Percentiles rank a stretch among this genome's conserved stretches.
These are phyloP conservation scores for Colletotrichum phormii DNA, from an alignment of 2,329 filamentous ascomycete species.

Conservation along the genomic window DNA sequence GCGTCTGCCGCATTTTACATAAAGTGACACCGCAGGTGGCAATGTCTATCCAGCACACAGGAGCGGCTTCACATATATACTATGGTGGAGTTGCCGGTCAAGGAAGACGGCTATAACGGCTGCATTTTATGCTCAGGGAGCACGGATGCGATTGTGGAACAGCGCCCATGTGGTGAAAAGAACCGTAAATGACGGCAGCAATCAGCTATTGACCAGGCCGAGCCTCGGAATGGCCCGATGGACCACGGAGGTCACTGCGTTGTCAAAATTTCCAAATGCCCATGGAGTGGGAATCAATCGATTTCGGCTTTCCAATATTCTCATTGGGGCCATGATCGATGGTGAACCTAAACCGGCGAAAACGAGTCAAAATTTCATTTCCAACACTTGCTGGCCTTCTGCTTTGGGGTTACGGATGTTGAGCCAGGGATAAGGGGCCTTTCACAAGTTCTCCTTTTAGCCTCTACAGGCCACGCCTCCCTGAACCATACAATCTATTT, in stretches of 20 bases:
- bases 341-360: constrained; percentile 1
- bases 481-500: background rate
- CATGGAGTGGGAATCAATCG: background rate
- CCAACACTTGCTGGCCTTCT: background rate
- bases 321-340: constrained; percentile 13
- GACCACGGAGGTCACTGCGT: background rate
- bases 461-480: background rate
- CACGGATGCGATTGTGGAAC: background rate
- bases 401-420: constrained; percentile 12
- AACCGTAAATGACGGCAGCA: background rate
- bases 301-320: constrained; percentile 6
- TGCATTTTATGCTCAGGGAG: background rate
- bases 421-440: background rate
- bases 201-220: background rate
- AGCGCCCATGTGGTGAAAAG: background rate
- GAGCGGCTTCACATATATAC: constrained; percentile 18
- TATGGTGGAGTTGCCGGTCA: background rate
- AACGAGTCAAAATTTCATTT: constrained; percentile 29
- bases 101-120: constrained; percentile 1
- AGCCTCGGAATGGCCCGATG: background rate
- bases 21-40: constrained; percentile 7
- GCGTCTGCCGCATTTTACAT: background rate
- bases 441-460: background rate
- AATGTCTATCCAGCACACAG: constrained; percentile 19
- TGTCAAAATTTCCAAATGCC: background rate